phyloP scores from a whole-genome alignment of 208 protist genomes.

The Phytomonas francai region DNA sequence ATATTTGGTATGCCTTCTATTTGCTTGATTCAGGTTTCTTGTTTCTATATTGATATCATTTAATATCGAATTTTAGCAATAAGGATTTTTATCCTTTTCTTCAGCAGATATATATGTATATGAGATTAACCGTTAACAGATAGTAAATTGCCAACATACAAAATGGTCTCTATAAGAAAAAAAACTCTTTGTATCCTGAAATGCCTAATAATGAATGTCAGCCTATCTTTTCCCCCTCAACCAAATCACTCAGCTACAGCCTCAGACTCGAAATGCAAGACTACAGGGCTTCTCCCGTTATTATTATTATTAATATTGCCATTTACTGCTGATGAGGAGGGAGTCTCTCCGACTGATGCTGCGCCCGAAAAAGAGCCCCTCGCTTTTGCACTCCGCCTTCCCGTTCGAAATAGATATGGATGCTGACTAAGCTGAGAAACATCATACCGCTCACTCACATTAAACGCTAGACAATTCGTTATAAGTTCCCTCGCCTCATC shows the following conservation, averaged over 20 bases:
- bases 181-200: too few species aligned
- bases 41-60: too few species aligned
- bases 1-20: too few species aligned
- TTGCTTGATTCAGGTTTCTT: too few species aligned
- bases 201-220: too few species aligned
- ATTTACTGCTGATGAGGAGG: too few species aligned
- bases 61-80: slow-evolving; percentile 11
- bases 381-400: slow-evolving; percentile 12
- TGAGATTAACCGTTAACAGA: background rate
- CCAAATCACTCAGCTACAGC: too few species aligned
- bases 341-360: too few species aligned
- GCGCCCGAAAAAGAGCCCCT: too few species aligned
- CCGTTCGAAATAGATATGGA: slow-evolving; percentile 49
- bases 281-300: background rate
- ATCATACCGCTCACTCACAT: slow-evolving; percentile 62
- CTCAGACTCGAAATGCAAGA: background rate
- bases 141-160: too few species aligned
- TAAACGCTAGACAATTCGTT: slow-evolving; percentile 55
- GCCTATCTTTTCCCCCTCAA: too few species aligned
- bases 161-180: too few species aligned
- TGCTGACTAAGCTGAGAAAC: slow-evolving; percentile 63
- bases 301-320: background rate
- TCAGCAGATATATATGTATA: slow-evolving; percentile 1
- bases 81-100: slow-evolving; percentile 3
- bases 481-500: slow-evolving; percentile 80